Evolutionary conservation across 306 rosid genomes (phyloP).

Genomic region (Sphenostylis stenocarpa): DNA sequence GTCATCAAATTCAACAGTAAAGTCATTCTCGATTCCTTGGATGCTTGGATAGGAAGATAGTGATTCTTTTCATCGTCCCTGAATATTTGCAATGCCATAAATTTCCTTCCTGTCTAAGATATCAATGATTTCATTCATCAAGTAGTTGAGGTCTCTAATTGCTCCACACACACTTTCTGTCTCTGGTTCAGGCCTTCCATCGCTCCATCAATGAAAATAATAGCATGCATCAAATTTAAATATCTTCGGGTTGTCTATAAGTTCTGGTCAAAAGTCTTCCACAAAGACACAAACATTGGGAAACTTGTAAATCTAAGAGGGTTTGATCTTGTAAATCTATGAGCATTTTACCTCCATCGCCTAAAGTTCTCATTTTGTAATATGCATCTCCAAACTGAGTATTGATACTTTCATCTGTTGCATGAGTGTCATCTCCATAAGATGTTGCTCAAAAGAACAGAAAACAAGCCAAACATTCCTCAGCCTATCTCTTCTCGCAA

Average conservation of each 20-base stretch:
- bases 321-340: not conserved
- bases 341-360: not conserved
- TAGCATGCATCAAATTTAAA: not conserved
- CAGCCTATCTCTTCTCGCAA: not conserved
- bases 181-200: not conserved
- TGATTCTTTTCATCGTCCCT: not conserved
- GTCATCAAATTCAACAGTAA: not conserved
- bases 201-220: not conserved
- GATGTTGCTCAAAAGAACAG: not conserved
- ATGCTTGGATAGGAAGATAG: not conserved
- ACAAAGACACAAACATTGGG: not conserved
- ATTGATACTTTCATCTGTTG: constrained; percentile 3
- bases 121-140: not conserved
- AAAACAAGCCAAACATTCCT: not conserved
- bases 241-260: not conserved
- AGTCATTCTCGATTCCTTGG: not conserved
- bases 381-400: constrained; percentile 14
- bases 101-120: not conserved
- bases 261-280: not conserved
- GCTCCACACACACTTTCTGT: constrained; percentile 24
- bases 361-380: not conserved
- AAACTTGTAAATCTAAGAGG: not conserved
- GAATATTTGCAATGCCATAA: constrained; percentile 20
- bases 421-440: not conserved
- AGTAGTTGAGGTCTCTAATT: not conserved